A percentile compares a stretch with the other conserved stretches of the same genome.
Conservation (phyloP, 768 basidiomycete genomes). For the Fomitopsis pulvina region DNA sequence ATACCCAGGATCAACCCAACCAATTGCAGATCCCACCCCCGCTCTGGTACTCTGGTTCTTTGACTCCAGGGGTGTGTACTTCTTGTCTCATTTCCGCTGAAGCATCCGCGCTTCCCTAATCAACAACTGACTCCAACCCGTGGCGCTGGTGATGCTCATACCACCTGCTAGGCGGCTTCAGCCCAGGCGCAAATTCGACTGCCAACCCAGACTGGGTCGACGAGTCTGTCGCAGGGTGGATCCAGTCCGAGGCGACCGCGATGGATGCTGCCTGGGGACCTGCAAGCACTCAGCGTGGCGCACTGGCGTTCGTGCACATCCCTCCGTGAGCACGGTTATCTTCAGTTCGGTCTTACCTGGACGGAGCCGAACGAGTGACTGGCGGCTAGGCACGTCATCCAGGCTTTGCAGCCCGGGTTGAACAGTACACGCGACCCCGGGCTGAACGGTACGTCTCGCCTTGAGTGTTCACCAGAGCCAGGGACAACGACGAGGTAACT, state of each 20-base stretch:
- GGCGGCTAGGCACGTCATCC: constrained; percentile 25
- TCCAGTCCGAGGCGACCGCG: constrained; percentile 38
- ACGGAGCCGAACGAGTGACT: neutral
- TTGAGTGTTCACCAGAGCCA: neutral
- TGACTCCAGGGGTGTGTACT: constrained; percentile 54
- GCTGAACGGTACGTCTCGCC: constrained; percentile 28
- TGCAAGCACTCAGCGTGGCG: constrained; percentile 36
- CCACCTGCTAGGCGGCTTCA: constrained; percentile 51
- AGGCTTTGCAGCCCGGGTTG: constrained; percentile 27
- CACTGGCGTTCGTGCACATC: constrained; percentile 70
- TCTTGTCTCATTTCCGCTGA: neutral
- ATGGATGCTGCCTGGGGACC: constrained; percentile 61
- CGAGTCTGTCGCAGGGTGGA: constrained; percentile 54
- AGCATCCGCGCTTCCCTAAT: too few species aligned
- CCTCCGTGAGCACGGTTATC: constrained; percentile 46
- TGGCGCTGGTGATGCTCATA: too few species aligned
- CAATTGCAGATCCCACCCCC: constrained; percentile 36
- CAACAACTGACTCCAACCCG: too few species aligned
- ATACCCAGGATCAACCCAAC: neutral
- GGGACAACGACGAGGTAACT: neutral
- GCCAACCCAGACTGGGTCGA: constrained; percentile 66
- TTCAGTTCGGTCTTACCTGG: neutral
- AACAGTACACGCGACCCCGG: constrained; percentile 37
- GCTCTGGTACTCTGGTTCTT: constrained; percentile 69
- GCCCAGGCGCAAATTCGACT: constrained; percentile 34